These are phyloP conservation scores for Nicotiana attenuata DNA, from an alignment of 257 asterid genomes.

Conservation along the genomic window DNA sequence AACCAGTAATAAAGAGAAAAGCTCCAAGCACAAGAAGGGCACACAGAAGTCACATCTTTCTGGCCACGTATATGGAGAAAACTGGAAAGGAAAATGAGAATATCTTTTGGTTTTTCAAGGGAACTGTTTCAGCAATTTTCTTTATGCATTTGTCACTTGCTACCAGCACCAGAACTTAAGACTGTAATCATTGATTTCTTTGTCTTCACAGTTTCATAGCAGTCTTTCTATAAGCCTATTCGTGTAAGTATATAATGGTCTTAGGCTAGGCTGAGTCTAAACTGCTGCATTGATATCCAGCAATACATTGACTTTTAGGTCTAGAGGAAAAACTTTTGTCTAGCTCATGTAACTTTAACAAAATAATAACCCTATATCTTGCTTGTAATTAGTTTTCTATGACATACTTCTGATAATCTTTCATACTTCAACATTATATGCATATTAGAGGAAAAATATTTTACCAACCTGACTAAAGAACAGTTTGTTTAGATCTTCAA, in stretches of 20 bases:
- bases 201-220: neutral
- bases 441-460: neutral
- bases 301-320: neutral
- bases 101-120: neutral
- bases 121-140: neutral
- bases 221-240: neutral
- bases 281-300: neutral
- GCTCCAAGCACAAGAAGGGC: neutral
- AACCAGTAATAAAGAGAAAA: neutral
- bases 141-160: neutral
- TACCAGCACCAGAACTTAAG: neutral
- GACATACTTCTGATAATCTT: neutral
- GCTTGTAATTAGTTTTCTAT: neutral
- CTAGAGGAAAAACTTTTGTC: neutral
- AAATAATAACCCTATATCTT: neutral
- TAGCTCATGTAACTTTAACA: neutral
- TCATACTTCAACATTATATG: neutral
- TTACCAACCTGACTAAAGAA: conserved; percentile 75
- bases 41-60: neutral
- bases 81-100: neutral
- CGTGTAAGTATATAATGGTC: neutral
- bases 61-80: neutral
- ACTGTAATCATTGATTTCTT: neutral
- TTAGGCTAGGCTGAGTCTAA: neutral
- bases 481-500: conserved; percentile 72